Conservation (phyloP, 306 rosid species). For the Benincasa hispida region DNA sequence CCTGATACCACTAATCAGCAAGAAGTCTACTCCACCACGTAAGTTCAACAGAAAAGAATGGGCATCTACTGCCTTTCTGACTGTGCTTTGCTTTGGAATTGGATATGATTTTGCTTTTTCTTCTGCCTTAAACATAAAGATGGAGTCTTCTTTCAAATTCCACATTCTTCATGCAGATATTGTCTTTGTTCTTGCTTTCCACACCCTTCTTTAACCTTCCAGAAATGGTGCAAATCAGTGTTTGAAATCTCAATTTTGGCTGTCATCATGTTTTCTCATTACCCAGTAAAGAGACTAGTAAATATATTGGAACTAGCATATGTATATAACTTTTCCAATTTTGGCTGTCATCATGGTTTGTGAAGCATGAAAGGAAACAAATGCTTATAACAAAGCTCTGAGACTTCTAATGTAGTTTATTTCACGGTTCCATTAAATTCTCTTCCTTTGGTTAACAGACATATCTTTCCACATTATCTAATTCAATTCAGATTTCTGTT, state of each 20-base stretch:
- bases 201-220: not conserved
- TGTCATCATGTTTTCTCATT: not conserved
- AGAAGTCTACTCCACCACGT: slow-evolving; percentile 83
- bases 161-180: not conserved
- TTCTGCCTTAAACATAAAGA: not conserved
- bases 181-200: not conserved
- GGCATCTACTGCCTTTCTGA: not conserved
- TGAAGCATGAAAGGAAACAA: not conserved
- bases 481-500: not conserved
- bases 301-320: not conserved
- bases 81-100: not conserved
- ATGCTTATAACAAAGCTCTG: not conserved
- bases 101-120: not conserved
- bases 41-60: slow-evolving; percentile 20
- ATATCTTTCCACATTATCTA: not conserved
- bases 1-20: slow-evolving; percentile 60
- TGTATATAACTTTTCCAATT: not conserved
- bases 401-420: not conserved
- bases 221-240: not conserved
- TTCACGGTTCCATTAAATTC: not conserved
- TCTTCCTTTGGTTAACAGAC: not conserved
- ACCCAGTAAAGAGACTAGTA: not conserved
- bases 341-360: too few relatives aligned
- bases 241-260: not conserved
- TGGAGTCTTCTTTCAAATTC: not conserved